Evolutionary conservation across 345 rosid genomes (phyloP).

Genomic region (Linum usitatissimum): DNA sequence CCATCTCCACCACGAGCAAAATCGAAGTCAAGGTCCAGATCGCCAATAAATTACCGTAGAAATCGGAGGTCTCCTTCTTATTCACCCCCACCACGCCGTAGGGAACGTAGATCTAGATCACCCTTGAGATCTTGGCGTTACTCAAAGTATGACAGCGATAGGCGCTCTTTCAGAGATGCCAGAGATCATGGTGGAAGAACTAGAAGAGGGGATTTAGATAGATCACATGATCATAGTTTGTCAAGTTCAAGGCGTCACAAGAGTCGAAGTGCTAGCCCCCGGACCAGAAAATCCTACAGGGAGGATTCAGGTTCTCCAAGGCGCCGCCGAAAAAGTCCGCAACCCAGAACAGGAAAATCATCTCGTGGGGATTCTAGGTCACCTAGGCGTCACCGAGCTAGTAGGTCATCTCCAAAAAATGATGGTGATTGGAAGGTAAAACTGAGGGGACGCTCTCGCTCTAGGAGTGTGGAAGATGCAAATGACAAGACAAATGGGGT

Average conservation of each 20-base stretch:
- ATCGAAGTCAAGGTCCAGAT: conserved; percentile 65
- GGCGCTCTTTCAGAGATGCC: conserved; percentile 42
- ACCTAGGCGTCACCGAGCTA: conserved; percentile 43
- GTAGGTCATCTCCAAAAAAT: conserved; percentile 42
- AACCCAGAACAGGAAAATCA: conserved; percentile 34
- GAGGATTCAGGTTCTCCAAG: conserved; percentile 52
- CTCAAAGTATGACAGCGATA: conserved; percentile 50
- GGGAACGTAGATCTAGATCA: conserved; percentile 63
- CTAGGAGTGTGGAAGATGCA: conserved; percentile 42
- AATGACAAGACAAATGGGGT: conserved; percentile 29
- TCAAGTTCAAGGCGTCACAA: conserved; percentile 58
- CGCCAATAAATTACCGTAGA: conserved; percentile 56
- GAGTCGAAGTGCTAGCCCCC: conserved; percentile 67
- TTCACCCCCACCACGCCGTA: conserved; percentile 52
- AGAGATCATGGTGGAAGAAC: conserved; percentile 38
- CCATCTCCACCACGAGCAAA: conserved; percentile 59
- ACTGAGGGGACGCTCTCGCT: conserved; percentile 42
- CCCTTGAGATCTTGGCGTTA: conserved; percentile 45
- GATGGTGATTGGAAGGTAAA: conserved; percentile 33
- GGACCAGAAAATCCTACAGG: conserved; percentile 35
- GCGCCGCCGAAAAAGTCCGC: conserved; percentile 41
- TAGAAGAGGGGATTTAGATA: conserved; percentile 42
- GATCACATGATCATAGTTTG: conserved; percentile 46
- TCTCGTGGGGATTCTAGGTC: conserved; percentile 48
- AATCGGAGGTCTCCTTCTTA: conserved; percentile 58